A percentile compares a stretch with the other conserved stretches of the same genome.
Evolutionary conservation across 305 asterid species (phyloP).

Genomic region (Fraxinus baroniana): DNA sequence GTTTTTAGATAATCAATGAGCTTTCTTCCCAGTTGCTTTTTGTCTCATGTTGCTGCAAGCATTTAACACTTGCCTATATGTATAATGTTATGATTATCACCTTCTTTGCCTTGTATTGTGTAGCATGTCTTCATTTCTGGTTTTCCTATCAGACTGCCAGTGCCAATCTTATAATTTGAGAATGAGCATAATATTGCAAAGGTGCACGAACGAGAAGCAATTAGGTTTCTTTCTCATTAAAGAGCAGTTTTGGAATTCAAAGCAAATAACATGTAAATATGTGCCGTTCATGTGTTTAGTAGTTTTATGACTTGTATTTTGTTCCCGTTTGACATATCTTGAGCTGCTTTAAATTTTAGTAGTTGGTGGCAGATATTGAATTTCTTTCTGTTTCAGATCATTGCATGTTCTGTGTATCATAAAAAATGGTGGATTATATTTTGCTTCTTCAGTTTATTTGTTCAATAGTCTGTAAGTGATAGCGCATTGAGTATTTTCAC

Average conservation of each 20-base stretch:
- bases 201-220: not conserved
- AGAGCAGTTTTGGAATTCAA: not conserved
- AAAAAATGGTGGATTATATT: not conserved
- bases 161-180: not conserved
- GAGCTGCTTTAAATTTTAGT: not conserved
- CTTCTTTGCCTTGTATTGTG: not conserved
- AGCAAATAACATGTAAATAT: not conserved
- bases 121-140: not conserved
- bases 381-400: not conserved
- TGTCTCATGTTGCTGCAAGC: conserved; percentile 4
- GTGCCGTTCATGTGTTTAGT: not conserved
- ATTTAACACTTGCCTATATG: not conserved
- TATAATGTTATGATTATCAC: not conserved
- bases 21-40: conserved; percentile 12
- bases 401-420: not conserved
- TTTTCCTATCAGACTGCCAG: not conserved
- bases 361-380: not conserved
- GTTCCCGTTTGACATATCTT: not conserved
- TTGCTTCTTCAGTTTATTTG: not conserved
- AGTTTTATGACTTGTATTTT: not conserved
- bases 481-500: not conserved
- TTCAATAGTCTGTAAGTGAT: not conserved
- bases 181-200: not conserved
- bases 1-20: conserved; percentile 29
- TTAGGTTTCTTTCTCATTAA: not conserved